A percentile compares a stretch with the other conserved stretches of the same genome.
phyloP scores from a whole-genome alignment of 768 basidiomycete species.

The Candolleomyces eurysporus region DNA sequence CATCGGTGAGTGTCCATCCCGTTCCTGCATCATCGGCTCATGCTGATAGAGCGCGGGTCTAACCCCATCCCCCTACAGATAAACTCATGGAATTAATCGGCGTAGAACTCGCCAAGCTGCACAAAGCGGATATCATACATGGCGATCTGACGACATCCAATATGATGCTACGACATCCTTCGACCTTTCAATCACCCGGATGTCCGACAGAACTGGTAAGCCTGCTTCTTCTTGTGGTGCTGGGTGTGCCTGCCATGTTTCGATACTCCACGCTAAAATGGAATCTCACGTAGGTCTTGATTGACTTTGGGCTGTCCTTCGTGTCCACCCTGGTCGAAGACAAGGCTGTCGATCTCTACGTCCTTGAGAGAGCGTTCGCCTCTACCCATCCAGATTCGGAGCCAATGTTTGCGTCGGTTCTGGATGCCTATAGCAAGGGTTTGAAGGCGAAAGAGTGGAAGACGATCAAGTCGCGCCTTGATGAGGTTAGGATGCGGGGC shows the following conservation, averaged over 20 bases:
- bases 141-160: slow-evolving; percentile 98
- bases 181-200: slow-evolving; percentile 7
- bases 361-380: slow-evolving; percentile 91
- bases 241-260: background rate
- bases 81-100: slow-evolving; percentile 79
- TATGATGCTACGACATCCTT: slow-evolving; percentile 82
- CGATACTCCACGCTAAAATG: background rate
- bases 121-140: slow-evolving; percentile 84
- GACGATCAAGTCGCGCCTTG: slow-evolving; percentile 58
- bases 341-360: slow-evolving; percentile 97
- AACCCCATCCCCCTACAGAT: slow-evolving; percentile 42
- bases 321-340: slow-evolving; percentile 83
- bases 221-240: background rate
- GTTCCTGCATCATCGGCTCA: background rate
- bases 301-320: slow-evolving; percentile 94
- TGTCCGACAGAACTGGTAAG: slow-evolving; percentile 44
- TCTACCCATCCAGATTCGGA: slow-evolving; percentile 94
- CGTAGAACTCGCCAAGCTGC: slow-evolving; percentile 84
- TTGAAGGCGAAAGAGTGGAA: slow-evolving; percentile 71
- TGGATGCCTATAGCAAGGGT: slow-evolving; percentile 57
- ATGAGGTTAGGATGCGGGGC: slow-evolving; percentile 41
- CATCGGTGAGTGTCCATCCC: slow-evolving; percentile 44
- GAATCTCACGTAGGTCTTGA: slow-evolving; percentile 56
- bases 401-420: slow-evolving; percentile 65
- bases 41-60: background rate